These are phyloP conservation scores for Diaporthe citrichinensis DNA, from an alignment of 2,329 filamentous ascomycete species.

Conservation along the genomic window DNA sequence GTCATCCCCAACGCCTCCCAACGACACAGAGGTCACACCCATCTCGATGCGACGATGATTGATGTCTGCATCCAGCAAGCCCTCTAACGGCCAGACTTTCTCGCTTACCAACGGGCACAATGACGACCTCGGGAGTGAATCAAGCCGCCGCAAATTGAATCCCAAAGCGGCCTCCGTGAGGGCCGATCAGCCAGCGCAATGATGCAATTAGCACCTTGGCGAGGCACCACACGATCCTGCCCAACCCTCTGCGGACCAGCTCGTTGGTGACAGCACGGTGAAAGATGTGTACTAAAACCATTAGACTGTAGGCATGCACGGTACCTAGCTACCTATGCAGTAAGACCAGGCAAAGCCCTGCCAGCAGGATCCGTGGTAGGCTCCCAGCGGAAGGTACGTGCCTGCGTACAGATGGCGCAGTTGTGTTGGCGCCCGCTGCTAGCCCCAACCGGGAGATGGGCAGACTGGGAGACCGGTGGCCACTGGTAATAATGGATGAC, in stretches of 20 bases:
- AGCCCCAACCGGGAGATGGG: not conserved
- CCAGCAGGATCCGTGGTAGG: not conserved
- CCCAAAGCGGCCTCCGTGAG: constrained; percentile 7
- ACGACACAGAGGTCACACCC: not conserved
- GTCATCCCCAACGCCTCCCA: not conserved
- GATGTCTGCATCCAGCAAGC: not conserved
- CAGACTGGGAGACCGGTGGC: not conserved
- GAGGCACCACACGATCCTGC: not conserved
- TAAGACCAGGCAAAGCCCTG: not conserved
- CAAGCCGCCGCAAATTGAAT: not conserved
- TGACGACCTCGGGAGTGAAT: not conserved
- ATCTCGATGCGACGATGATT: constrained; percentile 14
- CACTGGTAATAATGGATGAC: not conserved
- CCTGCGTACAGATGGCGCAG: constrained; percentile 6
- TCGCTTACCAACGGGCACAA: not conserved
- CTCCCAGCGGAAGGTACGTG: not conserved
- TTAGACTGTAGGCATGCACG: not conserved
- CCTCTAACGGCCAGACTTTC: not conserved
- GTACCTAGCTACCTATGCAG: not conserved
- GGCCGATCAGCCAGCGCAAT: constrained; percentile 17
- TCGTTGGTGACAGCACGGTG: not conserved
- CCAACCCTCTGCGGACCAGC: not conserved
- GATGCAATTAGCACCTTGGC: constrained; percentile 32
- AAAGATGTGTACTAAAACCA: not conserved
- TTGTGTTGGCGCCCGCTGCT: not conserved